Base-by-base conservation (phyloP, 2,329 filamentous ascomycete species). In the Lomentospora prolificans region DNA sequence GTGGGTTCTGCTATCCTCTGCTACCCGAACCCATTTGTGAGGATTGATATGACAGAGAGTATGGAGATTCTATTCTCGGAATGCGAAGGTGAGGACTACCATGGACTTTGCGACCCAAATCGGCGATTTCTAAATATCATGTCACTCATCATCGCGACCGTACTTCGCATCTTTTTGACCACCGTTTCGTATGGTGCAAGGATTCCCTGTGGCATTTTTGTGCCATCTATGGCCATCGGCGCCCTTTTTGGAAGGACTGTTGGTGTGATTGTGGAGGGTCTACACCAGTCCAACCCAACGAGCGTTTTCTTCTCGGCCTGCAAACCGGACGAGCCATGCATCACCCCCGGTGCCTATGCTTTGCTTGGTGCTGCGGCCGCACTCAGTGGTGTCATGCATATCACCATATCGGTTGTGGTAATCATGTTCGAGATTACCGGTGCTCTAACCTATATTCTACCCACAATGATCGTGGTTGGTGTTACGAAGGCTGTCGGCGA, bases 401-500 rank as follows among this genome's bases (percentile, higher is more conserved):
- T 99, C 60, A 96, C 92, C 0, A 85, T 99, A 14, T 95, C 91
- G 0, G 90, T 99, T 8, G 92, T 96, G 2, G 94, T 99, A 64
- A 99, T 99, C 69, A 97, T 99, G 94, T 97, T 97, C 65, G 94
- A 99, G 70, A 79, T 99, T 51, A 99, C 94, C 0, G 94, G 94
- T n/a, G 94, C 94, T 5, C 74, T 97, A 58, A 96, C 91, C 1
- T 99, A 99, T 66, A 97, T 99, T 61, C 75, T 99, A 27, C 94
- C 94, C 0, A 97, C 92, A 12, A 99, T 99, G 94, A 96, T 99
- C 63, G 94, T 97, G 0, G 94, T 97, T 2, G 94, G 94, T 51
- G 87, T 96, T 30, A 97, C 92, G 39, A 99, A 99, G 74, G 89
- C 89, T 12, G 89, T 99, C 50, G 85, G 88, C 59, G 90, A 95